Conservation (phyloP, 2,329 filamentous ascomycete genomes). For the Macrophomina pseudophaseolina region DNA sequence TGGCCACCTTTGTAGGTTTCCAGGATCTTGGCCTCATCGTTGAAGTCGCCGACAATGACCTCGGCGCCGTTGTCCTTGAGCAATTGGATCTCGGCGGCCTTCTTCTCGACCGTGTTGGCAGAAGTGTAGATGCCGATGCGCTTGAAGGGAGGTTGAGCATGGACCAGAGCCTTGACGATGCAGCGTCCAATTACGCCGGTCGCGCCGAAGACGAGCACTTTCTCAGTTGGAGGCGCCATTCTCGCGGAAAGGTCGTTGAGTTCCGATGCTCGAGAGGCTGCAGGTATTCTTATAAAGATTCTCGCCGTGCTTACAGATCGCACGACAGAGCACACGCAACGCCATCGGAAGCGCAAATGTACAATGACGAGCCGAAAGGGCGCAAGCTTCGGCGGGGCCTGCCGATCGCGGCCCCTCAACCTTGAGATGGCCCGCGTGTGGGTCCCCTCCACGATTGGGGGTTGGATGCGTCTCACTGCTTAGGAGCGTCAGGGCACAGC, state of each 20-base stretch:
- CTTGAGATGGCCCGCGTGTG: not conserved
- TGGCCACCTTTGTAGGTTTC: conserved; percentile 59
- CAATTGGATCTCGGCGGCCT: conserved; percentile 54
- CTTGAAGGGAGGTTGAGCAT: conserved; percentile 51
- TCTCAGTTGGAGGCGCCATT: conserved; percentile 35
- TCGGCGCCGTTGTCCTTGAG: conserved; percentile 56
- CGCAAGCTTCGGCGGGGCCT: not conserved
- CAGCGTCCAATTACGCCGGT: conserved; percentile 59
- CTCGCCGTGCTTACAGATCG: conserved; percentile 8
- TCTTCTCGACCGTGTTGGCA: conserved; percentile 55
- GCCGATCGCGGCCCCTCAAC: conserved; percentile 9
- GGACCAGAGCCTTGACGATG: conserved; percentile 58
- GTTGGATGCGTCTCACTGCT: not conserved
- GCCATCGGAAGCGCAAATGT: not conserved
- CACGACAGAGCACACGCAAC: conserved; percentile 6
- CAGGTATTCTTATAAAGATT: not conserved
- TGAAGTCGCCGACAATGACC: conserved; percentile 62
- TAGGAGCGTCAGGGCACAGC: not conserved
- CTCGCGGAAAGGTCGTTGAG: not conserved
- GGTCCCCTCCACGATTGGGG: conserved; percentile 1
- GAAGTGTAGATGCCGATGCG: conserved; percentile 64
- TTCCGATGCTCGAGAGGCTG: not conserved
- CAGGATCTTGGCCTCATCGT: conserved; percentile 57
- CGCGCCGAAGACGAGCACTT: conserved; percentile 59
- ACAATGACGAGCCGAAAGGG: not conserved